Base-by-base conservation (phyloP, 75 land plant species). In the Azolla pinnata region DNA sequence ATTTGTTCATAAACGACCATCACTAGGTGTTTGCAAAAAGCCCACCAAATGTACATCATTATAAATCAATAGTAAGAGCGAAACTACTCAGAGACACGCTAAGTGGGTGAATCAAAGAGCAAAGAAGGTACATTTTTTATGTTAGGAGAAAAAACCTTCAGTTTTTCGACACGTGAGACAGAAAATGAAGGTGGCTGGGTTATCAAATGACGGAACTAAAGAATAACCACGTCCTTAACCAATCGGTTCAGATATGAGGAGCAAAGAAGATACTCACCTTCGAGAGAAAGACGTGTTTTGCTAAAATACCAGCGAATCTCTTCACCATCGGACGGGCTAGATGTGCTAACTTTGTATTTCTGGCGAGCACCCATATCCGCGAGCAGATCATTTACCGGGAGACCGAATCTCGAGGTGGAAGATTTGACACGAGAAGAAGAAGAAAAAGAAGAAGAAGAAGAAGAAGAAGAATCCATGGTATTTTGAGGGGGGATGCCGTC, bases 281-380 rank as follows among this genome's bases (percentile, higher is more conserved):
- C 70, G 20, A 57, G 67, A 18, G 64, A 75, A 19, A 95, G 72
- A 56, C 97, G 82, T 16, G 67, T 58, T 67, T 95, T 95, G 83
- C 85, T 83, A 65, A 83, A 95, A 63, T 86, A 95, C 99, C 99
- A 95, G 17, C 91, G 49, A 10, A 95, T 80, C 58, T 95, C 99
- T 16, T 81, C 80, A 1, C 99, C 99, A 74, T 95, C 99, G 0
- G 88, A 95, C 0, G 99, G 83, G 62, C 99, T 95, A 49, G 53
- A 67, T 0, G 99, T 95, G 17, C 65, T 75, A 2, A 84, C 79
- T 19, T 68, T 69, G 65, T 95, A 89, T 75, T 95, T 95, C 57
- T 68, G 68, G 31, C 86, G 58, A 12, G 68, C 90, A 33, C 71
- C 44, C 57, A 62, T 51, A 29, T 80, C 75, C 74, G 82, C 86